These are phyloP conservation scores for Fusarium circinatum DNA, from an alignment of 2,329 filamentous ascomycete species.

Conservation along the genomic window DNA sequence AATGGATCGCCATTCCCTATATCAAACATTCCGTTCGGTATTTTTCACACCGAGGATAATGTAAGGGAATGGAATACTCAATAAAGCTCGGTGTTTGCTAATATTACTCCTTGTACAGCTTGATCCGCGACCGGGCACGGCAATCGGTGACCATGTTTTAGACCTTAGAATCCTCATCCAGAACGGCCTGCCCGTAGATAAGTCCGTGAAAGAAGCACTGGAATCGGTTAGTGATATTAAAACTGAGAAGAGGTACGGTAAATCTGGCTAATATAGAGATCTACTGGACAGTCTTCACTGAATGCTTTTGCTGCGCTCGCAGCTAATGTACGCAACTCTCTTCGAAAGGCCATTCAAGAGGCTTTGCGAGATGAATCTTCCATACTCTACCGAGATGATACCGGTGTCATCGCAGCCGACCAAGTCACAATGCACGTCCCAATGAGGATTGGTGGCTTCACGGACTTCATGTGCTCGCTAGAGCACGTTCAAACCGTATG, in stretches of 20 bases:
- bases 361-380: not conserved
- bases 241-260: rapidly evolving
- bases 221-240: not conserved
- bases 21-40: not conserved
- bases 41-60: not conserved
- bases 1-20: not conserved
- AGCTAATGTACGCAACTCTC: not conserved
- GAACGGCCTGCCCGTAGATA: not conserved
- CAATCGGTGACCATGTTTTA: not conserved
- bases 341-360: not conserved
- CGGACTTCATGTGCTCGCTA: not conserved
- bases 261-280: rapidly evolving
- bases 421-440: not conserved
- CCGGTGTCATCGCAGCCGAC: not conserved
- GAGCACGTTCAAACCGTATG: not conserved
- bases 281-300: not conserved
- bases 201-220: not conserved
- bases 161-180: not conserved
- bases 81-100: not conserved
- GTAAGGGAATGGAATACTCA: not conserved
- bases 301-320: not conserved
- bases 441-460: not conserved
- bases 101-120: not conserved
- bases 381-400: not conserved
- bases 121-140: not conserved